Evolutionary conservation across 1,139 yeast genomes (phyloP), one percentile per base, ranked within the genome.

Genomic region (Saccharomycopsis hybrid): DNA sequence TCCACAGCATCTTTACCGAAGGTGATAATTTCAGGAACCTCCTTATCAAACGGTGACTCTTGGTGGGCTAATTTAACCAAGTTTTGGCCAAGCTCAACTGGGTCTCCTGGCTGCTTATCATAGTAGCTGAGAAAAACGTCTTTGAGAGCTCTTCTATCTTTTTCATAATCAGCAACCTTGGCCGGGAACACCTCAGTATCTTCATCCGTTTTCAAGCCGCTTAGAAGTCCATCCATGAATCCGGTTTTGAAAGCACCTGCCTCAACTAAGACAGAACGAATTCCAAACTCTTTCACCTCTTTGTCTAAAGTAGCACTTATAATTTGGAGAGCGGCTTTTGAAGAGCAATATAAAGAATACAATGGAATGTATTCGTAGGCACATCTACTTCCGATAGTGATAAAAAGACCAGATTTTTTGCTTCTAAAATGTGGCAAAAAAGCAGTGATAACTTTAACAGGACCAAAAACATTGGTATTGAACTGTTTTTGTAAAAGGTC

Each of bases 91-190:
- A 31, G 11, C 7, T 11, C 9, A 7, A 7, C 35, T 31, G 35
- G 7, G 35, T 31, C 35, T n/a, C n/a, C n/a, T n/a, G n/a, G n/a
- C n/a, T n/a, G n/a, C n/a, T n/a, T n/a, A n/a, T n/a, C n/a, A n/a
- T n/a, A n/a, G n/a, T n/a, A n/a, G n/a, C n/a, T n/a, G n/a, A n/a
- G n/a, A n/a, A n/a, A n/a, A n/a, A n/a, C n/a, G n/a, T n/a, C n/a
- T 72, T 78, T 31, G 11, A 9, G n/a, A 41, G 36, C 36, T n/a
- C 29, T 27, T 29, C 36, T 41, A 2, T 5, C 8, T 2, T n/a
- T 24, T n/a, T 41, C 36, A 18, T 29, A 41, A 2, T 9, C 36
- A 9, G 13, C n/a, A 9, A 41, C 7, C n/a, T 3, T 30, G 3
- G 7, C 28, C 11, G 33, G 33, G 24, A 41, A 9, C 27, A 2